phyloP scores from a whole-genome alignment of 148 eudicot species.

The Diospyros lotus region DNA sequence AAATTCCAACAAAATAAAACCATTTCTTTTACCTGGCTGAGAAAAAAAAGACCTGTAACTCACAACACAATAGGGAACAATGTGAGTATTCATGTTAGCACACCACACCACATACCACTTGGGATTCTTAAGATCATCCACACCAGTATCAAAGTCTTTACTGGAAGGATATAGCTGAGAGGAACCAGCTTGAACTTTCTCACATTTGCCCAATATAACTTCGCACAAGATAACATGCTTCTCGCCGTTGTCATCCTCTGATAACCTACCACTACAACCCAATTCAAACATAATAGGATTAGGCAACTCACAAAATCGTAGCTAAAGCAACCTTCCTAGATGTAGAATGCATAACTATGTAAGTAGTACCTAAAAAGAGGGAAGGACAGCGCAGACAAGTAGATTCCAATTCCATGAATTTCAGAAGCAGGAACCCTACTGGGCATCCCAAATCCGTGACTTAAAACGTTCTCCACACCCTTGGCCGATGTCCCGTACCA shows the following conservation, averaged over 20 bases:
- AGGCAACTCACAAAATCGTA: background rate
- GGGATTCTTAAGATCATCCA: conserved; percentile 51
- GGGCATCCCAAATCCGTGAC: conserved; percentile 39
- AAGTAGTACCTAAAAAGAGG: conserved; percentile 41
- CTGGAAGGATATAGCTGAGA: conserved; percentile 48
- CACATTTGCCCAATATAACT: conserved; percentile 55
- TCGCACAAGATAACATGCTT: conserved; percentile 57
- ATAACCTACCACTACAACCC: conserved; percentile 39
- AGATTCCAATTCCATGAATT: conserved; percentile 49
- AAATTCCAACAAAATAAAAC: background rate
- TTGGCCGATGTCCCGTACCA: conserved; percentile 51
- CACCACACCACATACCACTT: conserved; percentile 61
- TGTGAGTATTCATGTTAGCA: conserved; percentile 59
- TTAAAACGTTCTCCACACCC: conserved; percentile 32
- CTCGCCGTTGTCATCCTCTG: conserved; percentile 60
- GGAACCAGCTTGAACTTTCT: conserved; percentile 55
- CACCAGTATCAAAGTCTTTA: conserved; percentile 48
- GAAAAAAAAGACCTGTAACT: conserved; percentile 42
- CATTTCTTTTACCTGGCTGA: conserved; percentile 28
- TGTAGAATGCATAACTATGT: background rate
- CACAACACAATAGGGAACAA: conserved; percentile 58
- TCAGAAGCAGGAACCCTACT: conserved; percentile 22
- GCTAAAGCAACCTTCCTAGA: background rate
- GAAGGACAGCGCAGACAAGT: conserved; percentile 39
- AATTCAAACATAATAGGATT: conserved; percentile 11